phyloP scores from a whole-genome alignment of 2,329 filamentous ascomycete genomes.

The Basipetospora sp. region DNA sequence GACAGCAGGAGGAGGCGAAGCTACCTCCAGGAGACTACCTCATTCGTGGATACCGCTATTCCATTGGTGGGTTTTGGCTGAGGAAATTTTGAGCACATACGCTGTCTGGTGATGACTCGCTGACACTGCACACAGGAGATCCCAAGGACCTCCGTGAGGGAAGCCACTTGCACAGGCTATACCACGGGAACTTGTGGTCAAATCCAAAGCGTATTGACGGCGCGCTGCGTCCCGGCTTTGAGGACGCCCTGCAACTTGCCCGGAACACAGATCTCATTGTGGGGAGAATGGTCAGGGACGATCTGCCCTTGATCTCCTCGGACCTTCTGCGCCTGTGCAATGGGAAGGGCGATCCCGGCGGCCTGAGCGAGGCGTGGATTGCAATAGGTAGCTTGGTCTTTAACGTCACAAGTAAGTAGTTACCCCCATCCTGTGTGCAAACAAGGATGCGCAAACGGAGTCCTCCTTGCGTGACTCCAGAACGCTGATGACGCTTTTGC shows the following conservation, averaged over 20 bases:
- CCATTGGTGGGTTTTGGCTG: too few relatives aligned
- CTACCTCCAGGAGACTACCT: too few relatives aligned
- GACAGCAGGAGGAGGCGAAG: too few relatives aligned
- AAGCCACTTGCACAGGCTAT: background rate
- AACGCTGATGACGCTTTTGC: background rate
- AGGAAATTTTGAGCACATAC: too few relatives aligned
- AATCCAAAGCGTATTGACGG: background rate
- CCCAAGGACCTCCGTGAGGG: background rate
- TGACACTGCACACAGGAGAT: background rate
- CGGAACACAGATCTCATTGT: constrained; percentile 4
- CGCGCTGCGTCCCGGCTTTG: background rate
- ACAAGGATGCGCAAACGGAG: too few relatives aligned
- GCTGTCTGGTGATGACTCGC: too few relatives aligned
- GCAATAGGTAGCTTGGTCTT: constrained; percentile 6
- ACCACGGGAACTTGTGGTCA: background rate
- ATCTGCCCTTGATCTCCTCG: background rate
- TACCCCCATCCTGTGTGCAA: background rate
- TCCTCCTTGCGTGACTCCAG: too few relatives aligned
- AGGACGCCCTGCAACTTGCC: constrained; percentile 4
- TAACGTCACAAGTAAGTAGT: constrained; percentile 9
- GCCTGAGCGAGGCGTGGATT: constrained; percentile 5
- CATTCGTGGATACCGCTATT: too few relatives aligned
- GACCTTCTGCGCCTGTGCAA: background rate
- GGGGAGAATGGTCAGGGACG: background rate
- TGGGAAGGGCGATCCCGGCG: background rate